Percentiles rank a stretch among this genome's conserved stretches.
Evolutionary conservation across 192 early-diverging fungal genomes (phyloP).

Genomic region (Obelidium mucronatum): DNA sequence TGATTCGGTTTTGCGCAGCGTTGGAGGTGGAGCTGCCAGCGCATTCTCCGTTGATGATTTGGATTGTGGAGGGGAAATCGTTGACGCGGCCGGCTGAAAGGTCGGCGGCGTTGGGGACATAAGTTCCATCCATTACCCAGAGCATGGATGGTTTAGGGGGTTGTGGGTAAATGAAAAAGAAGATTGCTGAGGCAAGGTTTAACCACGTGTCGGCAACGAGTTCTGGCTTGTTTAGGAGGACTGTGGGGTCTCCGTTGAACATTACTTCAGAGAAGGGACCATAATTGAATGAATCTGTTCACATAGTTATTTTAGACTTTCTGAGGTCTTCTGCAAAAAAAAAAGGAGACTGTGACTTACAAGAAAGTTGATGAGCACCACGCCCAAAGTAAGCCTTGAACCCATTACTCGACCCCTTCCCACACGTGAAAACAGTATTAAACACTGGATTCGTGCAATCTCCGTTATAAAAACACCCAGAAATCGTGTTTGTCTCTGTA

Average conservation of each 20-base stretch:
- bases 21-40: neutral
- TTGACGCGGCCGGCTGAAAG: neutral
- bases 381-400: constrained; percentile 28
- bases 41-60: constrained; percentile 40
- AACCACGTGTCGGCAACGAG: constrained; percentile 35
- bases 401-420: neutral
- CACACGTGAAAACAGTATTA: constrained; percentile 14
- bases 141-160: constrained; percentile 35
- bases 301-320: neutral
- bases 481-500: constrained; percentile 6
- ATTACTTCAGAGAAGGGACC: constrained; percentile 3
- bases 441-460: constrained; percentile 17
- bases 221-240: constrained; percentile 19
- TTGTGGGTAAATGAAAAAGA: constrained; percentile 34
- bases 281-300: constrained; percentile 11
- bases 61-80: constrained; percentile 30
- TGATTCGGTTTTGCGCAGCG: neutral
- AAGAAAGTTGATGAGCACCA: constrained; percentile 28
- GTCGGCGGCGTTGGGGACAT: constrained; percentile 22
- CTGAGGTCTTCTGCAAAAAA: neutral
- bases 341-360: neutral
- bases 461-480: constrained; percentile 11
- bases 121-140: constrained; percentile 26
- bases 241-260: constrained; percentile 2
- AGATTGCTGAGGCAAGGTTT: constrained; percentile 23